Percentiles rank a stretch among this genome's conserved stretches.
Evolutionary conservation across 2,329 filamentous ascomycete genomes (phyloP).

Genomic region (Phaeosphaeriaceae sp.): DNA sequence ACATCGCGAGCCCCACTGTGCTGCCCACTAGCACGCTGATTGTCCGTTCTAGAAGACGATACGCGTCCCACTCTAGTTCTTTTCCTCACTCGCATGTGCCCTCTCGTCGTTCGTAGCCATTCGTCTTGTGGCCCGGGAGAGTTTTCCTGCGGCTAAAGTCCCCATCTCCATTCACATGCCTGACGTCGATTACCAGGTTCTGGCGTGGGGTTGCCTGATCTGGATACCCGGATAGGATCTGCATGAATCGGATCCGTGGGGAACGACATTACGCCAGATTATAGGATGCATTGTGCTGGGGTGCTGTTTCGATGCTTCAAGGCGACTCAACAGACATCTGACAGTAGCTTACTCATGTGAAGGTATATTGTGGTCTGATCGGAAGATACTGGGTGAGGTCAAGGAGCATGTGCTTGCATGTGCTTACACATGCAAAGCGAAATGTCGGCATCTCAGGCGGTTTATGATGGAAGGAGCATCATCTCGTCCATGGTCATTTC

Average conservation of each 20-base stretch:
- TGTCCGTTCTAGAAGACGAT: conserved; percentile 1
- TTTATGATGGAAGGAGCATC: no score
- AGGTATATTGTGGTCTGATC: neutral
- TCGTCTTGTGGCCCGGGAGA: neutral
- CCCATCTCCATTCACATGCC: neutral
- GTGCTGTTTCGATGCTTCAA: neutral
- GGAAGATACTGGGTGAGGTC: neutral
- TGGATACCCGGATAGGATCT: neutral
- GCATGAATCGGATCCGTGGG: neutral
- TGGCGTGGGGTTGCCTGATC: neutral
- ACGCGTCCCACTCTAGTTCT: neutral
- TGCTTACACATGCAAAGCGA: no score
- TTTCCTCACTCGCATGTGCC: neutral
- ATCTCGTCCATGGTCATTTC: no score
- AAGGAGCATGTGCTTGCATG: no score
- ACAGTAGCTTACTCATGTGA: neutral
- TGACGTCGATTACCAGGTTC: neutral
- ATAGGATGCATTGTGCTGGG: neutral
- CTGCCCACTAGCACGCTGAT: neutral
- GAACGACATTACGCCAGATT: neutral
- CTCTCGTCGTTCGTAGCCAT: neutral
- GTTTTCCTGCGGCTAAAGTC: neutral
- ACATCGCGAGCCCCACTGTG: neutral
- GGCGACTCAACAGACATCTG: neutral
- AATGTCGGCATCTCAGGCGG: no score